Base-by-base conservation (phyloP, 495 filamentous ascomycete species). In the Aspergillus cavernicola region DNA sequence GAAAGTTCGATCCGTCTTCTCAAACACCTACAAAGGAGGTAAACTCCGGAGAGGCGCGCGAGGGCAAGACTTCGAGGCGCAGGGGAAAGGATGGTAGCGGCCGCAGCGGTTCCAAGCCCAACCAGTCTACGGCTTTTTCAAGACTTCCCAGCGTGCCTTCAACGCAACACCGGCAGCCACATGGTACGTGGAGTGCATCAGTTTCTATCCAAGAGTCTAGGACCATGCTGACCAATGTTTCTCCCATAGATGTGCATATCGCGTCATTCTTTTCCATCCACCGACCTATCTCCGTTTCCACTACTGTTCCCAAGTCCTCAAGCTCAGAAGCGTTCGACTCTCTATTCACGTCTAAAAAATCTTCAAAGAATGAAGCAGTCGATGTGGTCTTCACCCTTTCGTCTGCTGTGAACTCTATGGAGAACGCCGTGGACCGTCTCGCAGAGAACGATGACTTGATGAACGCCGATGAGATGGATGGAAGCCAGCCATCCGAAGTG, bases 251-350 rank as follows among this genome's bases (percentile, higher is more conserved):
- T 64, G 76, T 97, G 38, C 85, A 85, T 56, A 75, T 96, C 26
- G 90, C 92, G 6, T 86, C 86, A 43, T 97, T 98, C 78, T 98
- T 97, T 73, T 93, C 93, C 52, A 87, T 92, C 55, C 90, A 98
- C 75, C 83, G 93, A 46, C 93, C 93, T 4, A 92, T 98, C 59
- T 95, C 89, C 49, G 80, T 96, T 60, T 92, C 88, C 23, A 80
- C 84, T 56, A 81, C 84, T 44, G 80, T 95, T 42, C 92, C 92
- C 36, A 82, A 84, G 33, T 72, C 81, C 11, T 79, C 89, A 35
- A 85, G 82, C 37, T 70, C 82, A 43, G 84, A 86, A 66, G 78
- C 84, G 32, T 96, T 96, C 64, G 84, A 88, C 51, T 75, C 84
- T 32, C 89, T 96, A 59, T 96, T 97, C 66, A 75, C 82, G 23